phyloP scores from a whole-genome alignment of 2,329 filamentous ascomycete genomes.

The Trichoderma simmonsii region DNA sequence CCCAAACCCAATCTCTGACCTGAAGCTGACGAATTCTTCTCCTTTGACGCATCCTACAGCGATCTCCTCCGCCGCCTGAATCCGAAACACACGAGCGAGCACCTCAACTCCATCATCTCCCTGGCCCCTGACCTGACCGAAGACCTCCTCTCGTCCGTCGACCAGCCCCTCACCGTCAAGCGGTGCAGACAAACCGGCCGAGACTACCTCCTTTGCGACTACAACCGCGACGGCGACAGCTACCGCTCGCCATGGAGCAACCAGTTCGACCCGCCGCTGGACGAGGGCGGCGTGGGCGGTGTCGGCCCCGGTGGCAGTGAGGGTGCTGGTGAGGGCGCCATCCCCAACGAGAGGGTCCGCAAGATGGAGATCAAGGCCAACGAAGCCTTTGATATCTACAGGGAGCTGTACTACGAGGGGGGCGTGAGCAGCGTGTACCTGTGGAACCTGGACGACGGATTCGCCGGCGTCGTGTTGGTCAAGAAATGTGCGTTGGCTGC shows the following conservation, averaged over 20 bases:
- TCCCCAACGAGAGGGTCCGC: slow-evolving; percentile 85
- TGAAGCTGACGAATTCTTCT: not conserved
- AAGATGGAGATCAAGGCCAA: slow-evolving; percentile 94
- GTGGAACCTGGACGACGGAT: slow-evolving; percentile 97
- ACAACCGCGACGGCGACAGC: slow-evolving; percentile 97
- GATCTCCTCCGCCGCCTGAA: slow-evolving; percentile 98
- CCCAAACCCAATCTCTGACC: not conserved
- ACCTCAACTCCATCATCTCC: slow-evolving; percentile 84
- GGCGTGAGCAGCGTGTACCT: slow-evolving; percentile 96
- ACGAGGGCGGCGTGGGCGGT: slow-evolving; percentile 56
- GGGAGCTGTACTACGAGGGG: slow-evolving; percentile 95
- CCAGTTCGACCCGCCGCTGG: slow-evolving; percentile 89
- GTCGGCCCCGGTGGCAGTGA: slow-evolving; percentile 54
- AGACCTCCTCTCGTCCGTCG: slow-evolving; percentile 95
- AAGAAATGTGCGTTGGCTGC: slow-evolving; percentile 71
- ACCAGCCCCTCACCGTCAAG: slow-evolving; percentile 85
- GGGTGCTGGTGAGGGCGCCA: slow-evolving; percentile 70
- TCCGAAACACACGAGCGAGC: slow-evolving; percentile 83
- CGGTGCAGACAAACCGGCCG: slow-evolving; percentile 85
- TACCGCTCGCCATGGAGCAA: slow-evolving; percentile 99
- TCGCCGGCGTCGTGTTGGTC: slow-evolving; percentile 89
- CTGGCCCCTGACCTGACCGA: slow-evolving; percentile 91
- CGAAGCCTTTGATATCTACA: slow-evolving; percentile 94
- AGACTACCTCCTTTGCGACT: slow-evolving; percentile 98
- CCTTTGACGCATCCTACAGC: slow-evolving; percentile 44